Conservation (phyloP, 495 filamentous ascomycete genomes). For the Penicillium lividum region DNA sequence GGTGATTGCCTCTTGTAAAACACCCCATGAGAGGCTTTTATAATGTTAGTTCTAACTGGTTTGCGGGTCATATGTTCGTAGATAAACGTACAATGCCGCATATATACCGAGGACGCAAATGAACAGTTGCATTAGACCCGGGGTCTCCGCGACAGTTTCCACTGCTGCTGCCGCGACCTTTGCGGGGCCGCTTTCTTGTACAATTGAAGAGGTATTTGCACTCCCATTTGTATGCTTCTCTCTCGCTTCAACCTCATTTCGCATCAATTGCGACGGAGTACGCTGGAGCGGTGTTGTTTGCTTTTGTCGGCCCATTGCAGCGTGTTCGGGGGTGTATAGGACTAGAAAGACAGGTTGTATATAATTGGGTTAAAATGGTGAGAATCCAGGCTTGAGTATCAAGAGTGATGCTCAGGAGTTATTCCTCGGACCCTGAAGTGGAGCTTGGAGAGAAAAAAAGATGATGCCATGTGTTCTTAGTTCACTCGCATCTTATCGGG, state of each 20-base stretch:
- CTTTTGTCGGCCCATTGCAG: constrained; percentile 70
- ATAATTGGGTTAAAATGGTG: not conserved
- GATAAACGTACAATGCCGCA: constrained; percentile 79
- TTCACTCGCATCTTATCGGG: constrained; percentile 22
- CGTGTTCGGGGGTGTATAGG: constrained; percentile 2
- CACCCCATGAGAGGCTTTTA: constrained; percentile 86
- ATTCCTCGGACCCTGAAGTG: constrained; percentile 7
- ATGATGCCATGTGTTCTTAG: constrained; percentile 50
- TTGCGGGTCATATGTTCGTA: not conserved
- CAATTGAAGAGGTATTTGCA: constrained; percentile 23
- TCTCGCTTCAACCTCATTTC: constrained; percentile 36
- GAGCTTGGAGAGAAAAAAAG: constrained; percentile 15
- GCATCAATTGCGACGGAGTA: constrained; percentile 60
- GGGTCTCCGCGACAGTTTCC: constrained; percentile 35
- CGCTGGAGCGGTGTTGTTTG: constrained; percentile 66
- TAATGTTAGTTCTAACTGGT: constrained; percentile 18
- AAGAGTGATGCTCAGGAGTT: not conserved
- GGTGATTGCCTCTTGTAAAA: constrained; percentile 96
- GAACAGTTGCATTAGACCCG: constrained; percentile 68
- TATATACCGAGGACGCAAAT: constrained; percentile 94
- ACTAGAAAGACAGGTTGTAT: constrained; percentile 2
- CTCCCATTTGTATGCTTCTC: constrained; percentile 33
- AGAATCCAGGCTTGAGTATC: not conserved
- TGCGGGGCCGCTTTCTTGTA: not conserved
- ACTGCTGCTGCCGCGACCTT: constrained; percentile 28